Percentiles rank a stretch among this genome's conserved stretches.
Evolutionary conservation across 768 basidiomycete species (phyloP).

Genomic region (Leccinum truebloodii): DNA sequence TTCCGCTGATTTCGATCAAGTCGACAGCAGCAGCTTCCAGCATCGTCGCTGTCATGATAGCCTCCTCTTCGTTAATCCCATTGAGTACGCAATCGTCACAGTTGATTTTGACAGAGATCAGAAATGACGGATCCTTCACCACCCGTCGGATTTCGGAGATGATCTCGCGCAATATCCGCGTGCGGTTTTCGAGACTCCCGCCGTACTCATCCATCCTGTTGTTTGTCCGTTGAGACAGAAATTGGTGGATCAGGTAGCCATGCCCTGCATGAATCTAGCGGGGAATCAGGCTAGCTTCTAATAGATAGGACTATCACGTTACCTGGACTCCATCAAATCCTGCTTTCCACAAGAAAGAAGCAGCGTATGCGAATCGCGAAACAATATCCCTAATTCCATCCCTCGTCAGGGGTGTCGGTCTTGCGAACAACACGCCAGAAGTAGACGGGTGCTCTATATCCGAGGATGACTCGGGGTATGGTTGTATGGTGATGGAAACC

Average conservation of each 20-base stretch:
- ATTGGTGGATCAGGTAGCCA: conserved; percentile 49
- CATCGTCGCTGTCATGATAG: conserved; percentile 27
- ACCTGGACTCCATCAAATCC: conserved; percentile 71
- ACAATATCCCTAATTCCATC: conserved; percentile 53
- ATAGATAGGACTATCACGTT: not conserved
- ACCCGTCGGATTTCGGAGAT: conserved; percentile 43
- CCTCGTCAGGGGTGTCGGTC: conserved; percentile 40
- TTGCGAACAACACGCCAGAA: conserved; percentile 33
- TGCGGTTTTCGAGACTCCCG: conserved; percentile 51
- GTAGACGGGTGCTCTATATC: conserved; percentile 36
- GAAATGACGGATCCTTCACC: conserved; percentile 33
- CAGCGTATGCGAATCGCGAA: conserved; percentile 51
- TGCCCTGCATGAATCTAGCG: conserved; percentile 45
- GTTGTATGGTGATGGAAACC: conserved; percentile 36
- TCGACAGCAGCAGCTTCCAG: conserved; percentile 39
- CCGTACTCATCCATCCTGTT: conserved; percentile 58
- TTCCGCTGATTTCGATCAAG: conserved; percentile 44
- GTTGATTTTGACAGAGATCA: conserved; percentile 38
- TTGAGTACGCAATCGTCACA: conserved; percentile 28
- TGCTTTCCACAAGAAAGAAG: conserved; percentile 52
- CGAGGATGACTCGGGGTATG: conserved; percentile 37
- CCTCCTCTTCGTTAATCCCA: conserved; percentile 37
- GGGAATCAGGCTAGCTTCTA: not conserved
- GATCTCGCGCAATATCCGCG: conserved; percentile 50
- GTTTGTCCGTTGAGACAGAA: conserved; percentile 45